Percentiles rank a stretch among this genome's conserved stretches.
Conservation (phyloP, 2,329 filamentous ascomycete genomes). For the Sodiomyces alkalinus region DNA sequence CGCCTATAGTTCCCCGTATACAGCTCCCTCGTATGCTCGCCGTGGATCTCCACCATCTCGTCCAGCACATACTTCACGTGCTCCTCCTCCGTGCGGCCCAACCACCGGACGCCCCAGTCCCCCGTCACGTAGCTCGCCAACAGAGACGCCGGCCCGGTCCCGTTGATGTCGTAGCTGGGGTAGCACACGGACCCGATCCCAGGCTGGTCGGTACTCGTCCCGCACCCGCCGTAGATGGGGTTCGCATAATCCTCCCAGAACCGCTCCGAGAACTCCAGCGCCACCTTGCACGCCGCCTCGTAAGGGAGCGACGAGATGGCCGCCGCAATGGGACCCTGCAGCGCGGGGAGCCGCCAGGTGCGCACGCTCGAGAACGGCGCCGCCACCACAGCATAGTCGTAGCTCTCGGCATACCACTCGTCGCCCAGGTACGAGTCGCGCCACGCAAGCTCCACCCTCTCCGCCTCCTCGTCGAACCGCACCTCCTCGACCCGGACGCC, state of each 20-base stretch:
- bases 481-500: conserved; percentile 37
- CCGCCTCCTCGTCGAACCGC: conserved; percentile 29
- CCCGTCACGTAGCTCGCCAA: conserved; percentile 42
- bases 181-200: conserved; percentile 50
- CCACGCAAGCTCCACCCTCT: conserved; percentile 44
- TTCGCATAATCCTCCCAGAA: conserved; percentile 37
- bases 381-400: conserved; percentile 53
- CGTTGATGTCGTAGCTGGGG: conserved; percentile 51
- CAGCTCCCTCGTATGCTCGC: conserved; percentile 39
- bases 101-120: conserved; percentile 16
- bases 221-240: conserved; percentile 50
- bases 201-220: conserved; percentile 38
- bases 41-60: conserved; percentile 54
- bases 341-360: conserved; percentile 39
- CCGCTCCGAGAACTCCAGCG: conserved; percentile 52
- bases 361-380: conserved; percentile 50
- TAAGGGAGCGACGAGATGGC: conserved; percentile 33
- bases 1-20: conserved; percentile 51
- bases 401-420: conserved; percentile 30
- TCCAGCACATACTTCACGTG: conserved; percentile 49
- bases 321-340: conserved; percentile 25
- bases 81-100: conserved; percentile 32
- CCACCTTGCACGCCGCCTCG: conserved; percentile 37
- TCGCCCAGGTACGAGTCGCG: conserved; percentile 24
- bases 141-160: conserved; percentile 44